Percentiles rank a stretch among this genome's conserved stretches.
phyloP scores from a whole-genome alignment of 208 protist species.

The Trypanosoma rangeli region DNA sequence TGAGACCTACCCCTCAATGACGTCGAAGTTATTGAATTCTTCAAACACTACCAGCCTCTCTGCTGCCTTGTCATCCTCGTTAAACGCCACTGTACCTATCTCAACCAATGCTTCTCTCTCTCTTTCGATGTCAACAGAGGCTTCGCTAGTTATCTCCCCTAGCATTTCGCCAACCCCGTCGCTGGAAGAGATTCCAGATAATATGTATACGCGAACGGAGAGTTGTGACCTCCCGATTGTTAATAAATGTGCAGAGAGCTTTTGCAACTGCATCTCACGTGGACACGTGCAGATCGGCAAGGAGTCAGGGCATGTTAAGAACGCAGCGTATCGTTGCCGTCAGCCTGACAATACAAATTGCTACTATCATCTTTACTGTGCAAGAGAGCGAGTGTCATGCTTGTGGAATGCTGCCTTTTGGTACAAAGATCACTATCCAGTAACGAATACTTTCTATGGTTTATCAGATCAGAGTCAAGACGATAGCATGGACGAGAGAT shows the following conservation, averaged over 20 bases:
- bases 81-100: not conserved
- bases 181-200: constrained; percentile 11
- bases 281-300: not conserved
- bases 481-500: not conserved
- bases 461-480: not conserved
- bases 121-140: not conserved
- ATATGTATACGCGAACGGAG: constrained; percentile 27
- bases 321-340: constrained; percentile 4
- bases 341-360: constrained; percentile 8
- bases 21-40: not conserved
- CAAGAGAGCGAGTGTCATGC: constrained; percentile 12
- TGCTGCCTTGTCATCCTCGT: not conserved
- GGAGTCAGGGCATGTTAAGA: not conserved
- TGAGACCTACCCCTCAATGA: not conserved
- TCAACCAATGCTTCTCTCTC: not conserved
- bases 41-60: not conserved
- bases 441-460: too few species aligned
- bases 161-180: constrained; percentile 9
- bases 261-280: constrained; percentile 21
- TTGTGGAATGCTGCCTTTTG: constrained; percentile 13
- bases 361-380: constrained; percentile 25
- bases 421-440: not conserved
- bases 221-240: constrained; percentile 9
- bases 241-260: constrained; percentile 9
- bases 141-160: not conserved